Evolutionary conservation across 139 green algal genomes (phyloP).

Genomic region (Micractinium conductrix): DNA sequence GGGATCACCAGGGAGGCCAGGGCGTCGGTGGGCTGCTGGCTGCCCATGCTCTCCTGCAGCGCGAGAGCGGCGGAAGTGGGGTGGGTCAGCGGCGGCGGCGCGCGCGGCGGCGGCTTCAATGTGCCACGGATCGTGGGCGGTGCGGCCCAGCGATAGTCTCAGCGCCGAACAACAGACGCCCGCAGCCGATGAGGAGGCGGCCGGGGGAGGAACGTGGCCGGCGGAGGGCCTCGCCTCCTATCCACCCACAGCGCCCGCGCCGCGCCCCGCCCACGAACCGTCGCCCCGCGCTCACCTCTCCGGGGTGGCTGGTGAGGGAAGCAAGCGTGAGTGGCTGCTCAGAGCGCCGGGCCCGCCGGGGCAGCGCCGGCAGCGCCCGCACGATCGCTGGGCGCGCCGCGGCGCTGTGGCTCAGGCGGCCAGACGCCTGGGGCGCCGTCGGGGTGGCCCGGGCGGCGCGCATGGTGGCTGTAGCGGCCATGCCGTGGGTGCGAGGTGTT

Average conservation of each 20-base stretch:
- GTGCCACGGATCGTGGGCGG: neutral
- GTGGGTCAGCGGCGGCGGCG: neutral
- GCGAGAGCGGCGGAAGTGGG: neutral
- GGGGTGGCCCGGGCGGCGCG: too few species aligned
- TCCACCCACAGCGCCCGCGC: neutral
- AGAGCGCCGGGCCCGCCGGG: neutral
- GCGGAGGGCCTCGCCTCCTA: conserved; percentile 8
- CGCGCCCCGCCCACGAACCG: neutral
- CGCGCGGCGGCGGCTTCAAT: neutral
- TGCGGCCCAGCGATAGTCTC: neutral
- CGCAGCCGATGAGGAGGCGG: too few species aligned
- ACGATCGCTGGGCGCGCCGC: too few species aligned
- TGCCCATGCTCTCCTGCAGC: conserved; percentile 17
- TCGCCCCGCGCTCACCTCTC: conserved; percentile 14
- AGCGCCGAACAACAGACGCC: too few species aligned
- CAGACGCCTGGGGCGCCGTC: too few species aligned
- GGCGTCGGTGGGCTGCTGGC: neutral
- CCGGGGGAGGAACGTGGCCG: neutral
- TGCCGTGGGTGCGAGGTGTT: too few species aligned
- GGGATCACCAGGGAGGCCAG: conserved; percentile 43
- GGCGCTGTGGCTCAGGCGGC: too few species aligned
- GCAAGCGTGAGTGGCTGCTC: conserved; percentile 8
- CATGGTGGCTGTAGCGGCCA: too few species aligned
- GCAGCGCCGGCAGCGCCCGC: neutral
- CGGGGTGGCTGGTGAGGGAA: conserved; percentile 24